A percentile compares a stretch with the other conserved stretches of the same genome.
Evolutionary conservation across 176 grass and related monocot genomes (phyloP).

Genomic region (Tillandsia leiboldiana): DNA sequence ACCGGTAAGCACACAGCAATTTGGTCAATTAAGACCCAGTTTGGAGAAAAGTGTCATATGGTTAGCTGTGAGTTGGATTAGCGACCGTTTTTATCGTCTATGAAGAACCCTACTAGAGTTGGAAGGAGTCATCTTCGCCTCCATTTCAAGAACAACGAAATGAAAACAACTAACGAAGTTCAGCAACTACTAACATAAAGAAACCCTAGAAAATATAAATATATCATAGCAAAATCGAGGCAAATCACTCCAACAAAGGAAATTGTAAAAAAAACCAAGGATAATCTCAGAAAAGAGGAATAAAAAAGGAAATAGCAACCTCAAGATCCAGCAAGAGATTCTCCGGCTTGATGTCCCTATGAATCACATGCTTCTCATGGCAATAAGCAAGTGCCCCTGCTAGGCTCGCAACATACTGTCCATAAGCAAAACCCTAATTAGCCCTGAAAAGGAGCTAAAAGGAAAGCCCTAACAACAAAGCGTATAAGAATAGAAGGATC

Average conservation of each 20-base stretch:
- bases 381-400: slow-evolving; percentile 71
- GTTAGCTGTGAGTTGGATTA: too few species aligned
- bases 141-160: too few species aligned
- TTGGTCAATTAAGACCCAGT: too few species aligned
- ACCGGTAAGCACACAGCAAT: too few species aligned
- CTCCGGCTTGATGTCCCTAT: slow-evolving; percentile 95
- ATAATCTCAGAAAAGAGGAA: not conserved
- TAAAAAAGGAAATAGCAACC: slow-evolving; percentile 26
- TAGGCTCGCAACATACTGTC: slow-evolving; percentile 69
- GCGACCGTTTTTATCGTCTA: too few species aligned
- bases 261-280: not conserved
- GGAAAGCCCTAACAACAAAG: not conserved
- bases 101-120: too few species aligned
- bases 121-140: too few species aligned
- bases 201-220: too few species aligned
- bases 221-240: not conserved
- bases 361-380: slow-evolving; percentile 92
- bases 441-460: slow-evolving; percentile 2
- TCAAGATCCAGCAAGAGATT: slow-evolving; percentile 87
- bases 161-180: too few species aligned
- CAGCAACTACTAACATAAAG: too few species aligned
- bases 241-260: slow-evolving; percentile 10
- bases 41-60: too few species aligned
- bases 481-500: not conserved
- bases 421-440: slow-evolving; percentile 4